Conservation (phyloP, 1,284 basidiomycete genomes). For the Xerocomus cyaneibrunnescens region DNA sequence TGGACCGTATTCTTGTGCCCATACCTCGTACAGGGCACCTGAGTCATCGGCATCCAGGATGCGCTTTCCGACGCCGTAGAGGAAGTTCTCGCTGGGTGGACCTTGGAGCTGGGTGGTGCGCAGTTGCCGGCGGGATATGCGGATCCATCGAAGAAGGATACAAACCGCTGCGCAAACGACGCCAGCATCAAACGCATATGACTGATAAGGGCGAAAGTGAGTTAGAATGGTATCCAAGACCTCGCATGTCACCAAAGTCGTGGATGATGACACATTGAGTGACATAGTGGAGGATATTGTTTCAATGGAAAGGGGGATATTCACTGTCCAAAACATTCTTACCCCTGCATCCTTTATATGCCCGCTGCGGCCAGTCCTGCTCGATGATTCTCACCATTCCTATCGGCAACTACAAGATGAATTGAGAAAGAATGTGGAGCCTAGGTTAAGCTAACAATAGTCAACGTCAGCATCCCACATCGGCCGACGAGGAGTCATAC, state of each 20-base stretch:
- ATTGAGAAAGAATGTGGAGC: too few species aligned
- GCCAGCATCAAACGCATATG: neutral
- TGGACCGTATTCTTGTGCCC: constrained; percentile 13
- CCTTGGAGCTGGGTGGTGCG: constrained; percentile 19
- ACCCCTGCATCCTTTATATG: too few species aligned
- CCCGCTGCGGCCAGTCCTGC: too few species aligned
- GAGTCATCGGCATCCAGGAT: constrained; percentile 6
- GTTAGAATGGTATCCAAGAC: neutral
- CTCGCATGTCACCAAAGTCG: neutral
- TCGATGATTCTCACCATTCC: too few species aligned
- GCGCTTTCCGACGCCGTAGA: constrained; percentile 17
- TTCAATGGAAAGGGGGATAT: too few species aligned
- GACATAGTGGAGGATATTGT: neutral
- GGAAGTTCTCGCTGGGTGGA: constrained; percentile 14
- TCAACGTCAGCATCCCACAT: too few species aligned
- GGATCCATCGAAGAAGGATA: constrained; percentile 1
- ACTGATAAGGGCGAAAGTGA: neutral
- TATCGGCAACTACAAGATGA: too few species aligned
- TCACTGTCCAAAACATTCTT: too few species aligned
- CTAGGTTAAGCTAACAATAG: too few species aligned
- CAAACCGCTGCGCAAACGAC: neutral
- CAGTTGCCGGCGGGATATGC: neutral
- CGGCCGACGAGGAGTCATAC: too few species aligned
- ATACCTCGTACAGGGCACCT: constrained; percentile 17
- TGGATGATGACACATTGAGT: neutral